Evolutionary conservation across 345 rosid species (phyloP), one percentile per base, ranked within the genome.

Genomic region (Hevea brasiliensis): DNA sequence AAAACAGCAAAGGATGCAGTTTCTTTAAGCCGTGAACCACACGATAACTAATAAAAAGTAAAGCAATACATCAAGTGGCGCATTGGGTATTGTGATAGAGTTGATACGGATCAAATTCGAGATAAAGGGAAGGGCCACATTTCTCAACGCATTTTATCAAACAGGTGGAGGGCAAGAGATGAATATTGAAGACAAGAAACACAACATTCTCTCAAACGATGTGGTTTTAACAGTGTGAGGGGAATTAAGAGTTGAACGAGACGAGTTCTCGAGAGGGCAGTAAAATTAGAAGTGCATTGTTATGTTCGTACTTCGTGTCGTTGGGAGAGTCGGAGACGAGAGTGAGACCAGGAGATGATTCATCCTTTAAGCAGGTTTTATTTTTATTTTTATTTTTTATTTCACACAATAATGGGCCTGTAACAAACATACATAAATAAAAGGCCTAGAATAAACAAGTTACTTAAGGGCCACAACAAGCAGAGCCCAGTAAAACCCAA

Each of bases 181-280:
- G 55, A 53, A 44, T n/a, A 6, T 7, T 7, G 35, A 20, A 37
- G 13, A 35, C 15, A 2, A 29, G 3, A 11, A 35, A 0, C 0
- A 0, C 20, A 35, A 0, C 0, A 0, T 3, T 10, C 0, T 3
- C 11, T 4, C 3, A 40, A 7, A 1, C 14, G 2, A 54, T 23
- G 47, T 6, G n/a, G 42, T 20, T 14, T 6, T 40, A n/a, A 7
- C 8, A 55, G 35, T 8, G 41, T n/a, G 10, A 21, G 2, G 53
- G 21, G 13, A 17, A 1, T 8, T 37, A 0, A 40, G 51, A 9
- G 18, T 37, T 11, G 5, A 65, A 15, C 26, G 20, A 17, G 4
- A 12, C 3, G 17, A 4, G 37, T 26, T 27, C 0, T 7, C 20
- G 21, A 51, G 37, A 65, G n/a, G n/a, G n/a, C n/a, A n/a, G 37